A percentile compares a stretch with the other conserved stretches of the same genome.
Conservation (phyloP, 2,329 filamentous ascomycete genomes). For the Colletotrichum higginsianum region DNA sequence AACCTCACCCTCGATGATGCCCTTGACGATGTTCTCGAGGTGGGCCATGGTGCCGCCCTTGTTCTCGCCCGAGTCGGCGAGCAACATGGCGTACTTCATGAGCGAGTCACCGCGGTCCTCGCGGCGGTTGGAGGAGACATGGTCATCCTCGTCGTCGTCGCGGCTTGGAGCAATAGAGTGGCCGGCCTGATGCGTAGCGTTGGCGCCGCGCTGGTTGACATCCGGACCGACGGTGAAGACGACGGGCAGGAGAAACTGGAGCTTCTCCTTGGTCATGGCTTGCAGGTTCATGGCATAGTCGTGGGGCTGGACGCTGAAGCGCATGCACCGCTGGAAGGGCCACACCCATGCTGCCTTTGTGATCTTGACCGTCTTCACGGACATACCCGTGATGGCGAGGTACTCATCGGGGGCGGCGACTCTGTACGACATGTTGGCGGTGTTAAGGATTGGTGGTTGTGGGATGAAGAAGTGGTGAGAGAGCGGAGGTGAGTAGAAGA, state of each 20-base stretch:
- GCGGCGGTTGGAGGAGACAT: constrained; percentile 47
- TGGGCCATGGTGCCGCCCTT: constrained; percentile 66
- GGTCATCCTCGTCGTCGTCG: constrained; percentile 41
- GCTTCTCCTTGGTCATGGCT: constrained; percentile 91
- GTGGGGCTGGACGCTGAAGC: constrained; percentile 78
- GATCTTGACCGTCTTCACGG: constrained; percentile 81
- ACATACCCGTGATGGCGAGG: constrained; percentile 88
- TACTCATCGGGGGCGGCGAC: constrained; percentile 85
- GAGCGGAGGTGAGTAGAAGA: background rate
- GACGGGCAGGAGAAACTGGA: constrained; percentile 85
- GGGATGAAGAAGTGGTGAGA: constrained; percentile 38
- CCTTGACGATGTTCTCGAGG: constrained; percentile 88
- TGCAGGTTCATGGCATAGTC: constrained; percentile 88
- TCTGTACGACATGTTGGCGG: constrained; percentile 71
- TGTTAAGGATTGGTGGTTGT: constrained; percentile 42
- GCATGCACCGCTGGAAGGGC: constrained; percentile 77
- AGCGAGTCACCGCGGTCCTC: constrained; percentile 75
- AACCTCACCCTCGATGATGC: constrained; percentile 91
- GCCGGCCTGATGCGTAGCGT: constrained; percentile 48
- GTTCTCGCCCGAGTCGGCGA: constrained; percentile 76
- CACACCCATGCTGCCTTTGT: constrained; percentile 82
- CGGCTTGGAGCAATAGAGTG: constrained; percentile 39
- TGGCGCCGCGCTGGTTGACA: constrained; percentile 72
- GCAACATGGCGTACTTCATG: constrained; percentile 85
- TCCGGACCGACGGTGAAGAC: constrained; percentile 90